Evolutionary conservation across 176 grass and related monocot species (phyloP), one percentile per base, ranked within the genome.

Genomic region (Neostapfia colusana): DNA sequence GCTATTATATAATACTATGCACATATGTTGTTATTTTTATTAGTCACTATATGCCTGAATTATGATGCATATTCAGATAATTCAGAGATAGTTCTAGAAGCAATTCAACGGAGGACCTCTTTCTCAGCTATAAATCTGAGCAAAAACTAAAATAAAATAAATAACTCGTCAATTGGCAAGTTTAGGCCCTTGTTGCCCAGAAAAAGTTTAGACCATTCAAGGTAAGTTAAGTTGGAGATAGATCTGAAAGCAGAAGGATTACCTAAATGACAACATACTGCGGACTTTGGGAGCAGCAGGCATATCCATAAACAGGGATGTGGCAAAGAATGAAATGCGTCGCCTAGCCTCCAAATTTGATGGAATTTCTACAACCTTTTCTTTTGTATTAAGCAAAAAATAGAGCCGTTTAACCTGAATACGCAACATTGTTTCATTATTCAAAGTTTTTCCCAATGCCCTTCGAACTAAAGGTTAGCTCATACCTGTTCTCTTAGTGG

Each of bases 191-290:
- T 1, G 1, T 31, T 31, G 31, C 31, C 3, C 3, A 31, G 3
- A 31, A 31, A 31, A 25, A 59, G 5, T 75, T 61, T 57, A 40
- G 24, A 44, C 13, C 58, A 76, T 60, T 70, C 21, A 70, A 50
- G 44, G 34, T 11, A 68, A 58, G 5, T 41, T 26, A 79, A 44
- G 35, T 54, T 70, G 51, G 2, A 84, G 13, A 43, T 48, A 17
- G 21, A 23, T 43, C 20, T 8, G 24, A 73, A 41, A 83, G 40
- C 4, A 35, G 7, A 70, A 65, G 11, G 46, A 71, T 79, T 91
- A 97, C 94, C 94, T 97, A 70, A 97, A 97, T 41, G 94, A 97
- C 62, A 97, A 66, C 94, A 97, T 97, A 73, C 69, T 97, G 58
- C 82, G 75, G 66, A 97, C 94, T 83, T 81, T 91, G 49, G 94